A percentile compares a stretch with the other conserved stretches of the same genome.
Evolutionary conservation across 2,329 filamentous ascomycete species (phyloP).

Genomic region (Phaeosphaeriaceae sp.): DNA sequence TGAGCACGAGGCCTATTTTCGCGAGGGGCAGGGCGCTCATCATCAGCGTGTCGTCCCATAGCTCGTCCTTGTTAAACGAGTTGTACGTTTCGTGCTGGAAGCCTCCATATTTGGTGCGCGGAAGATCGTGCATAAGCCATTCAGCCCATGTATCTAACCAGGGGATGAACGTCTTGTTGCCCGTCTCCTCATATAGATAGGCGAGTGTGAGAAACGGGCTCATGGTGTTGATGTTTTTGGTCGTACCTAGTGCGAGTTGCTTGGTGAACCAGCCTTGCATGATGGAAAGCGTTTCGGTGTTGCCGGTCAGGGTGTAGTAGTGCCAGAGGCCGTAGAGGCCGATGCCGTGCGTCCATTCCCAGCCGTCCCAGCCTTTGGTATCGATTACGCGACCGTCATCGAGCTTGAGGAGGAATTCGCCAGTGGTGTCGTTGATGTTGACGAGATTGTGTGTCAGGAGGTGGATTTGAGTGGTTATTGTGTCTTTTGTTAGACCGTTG

Average conservation of each 20-base stretch:
- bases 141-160: conserved; percentile 85
- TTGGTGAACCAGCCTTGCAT: conserved; percentile 77
- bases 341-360: conserved; percentile 84
- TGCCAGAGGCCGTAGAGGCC: conserved; percentile 84
- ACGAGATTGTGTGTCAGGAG: conserved; percentile 76
- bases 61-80: conserved; percentile 73
- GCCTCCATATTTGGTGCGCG: conserved; percentile 72
- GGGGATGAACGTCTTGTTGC: conserved; percentile 71
- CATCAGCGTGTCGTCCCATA: conserved; percentile 89
- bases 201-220: conserved; percentile 77
- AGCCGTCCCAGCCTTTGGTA: conserved; percentile 83
- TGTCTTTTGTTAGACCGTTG: conserved; percentile 49
- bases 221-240: conserved; percentile 89
- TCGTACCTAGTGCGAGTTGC: conserved; percentile 74
- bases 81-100: conserved; percentile 81
- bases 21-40: conserved; percentile 84
- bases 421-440: conserved; percentile 78
- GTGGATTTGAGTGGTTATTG: conserved; percentile 65
- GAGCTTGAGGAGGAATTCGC: conserved; percentile 74
- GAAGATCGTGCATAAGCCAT: conserved; percentile 80
- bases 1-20: conserved; percentile 76
- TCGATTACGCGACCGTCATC: conserved; percentile 79
- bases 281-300: conserved; percentile 65
- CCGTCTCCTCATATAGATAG: conserved; percentile 77
- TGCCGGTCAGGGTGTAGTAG: conserved; percentile 76